Evolutionary conservation across 768 basidiomycete genomes (phyloP).

Genomic region (Hysterangium stoloniferum): DNA sequence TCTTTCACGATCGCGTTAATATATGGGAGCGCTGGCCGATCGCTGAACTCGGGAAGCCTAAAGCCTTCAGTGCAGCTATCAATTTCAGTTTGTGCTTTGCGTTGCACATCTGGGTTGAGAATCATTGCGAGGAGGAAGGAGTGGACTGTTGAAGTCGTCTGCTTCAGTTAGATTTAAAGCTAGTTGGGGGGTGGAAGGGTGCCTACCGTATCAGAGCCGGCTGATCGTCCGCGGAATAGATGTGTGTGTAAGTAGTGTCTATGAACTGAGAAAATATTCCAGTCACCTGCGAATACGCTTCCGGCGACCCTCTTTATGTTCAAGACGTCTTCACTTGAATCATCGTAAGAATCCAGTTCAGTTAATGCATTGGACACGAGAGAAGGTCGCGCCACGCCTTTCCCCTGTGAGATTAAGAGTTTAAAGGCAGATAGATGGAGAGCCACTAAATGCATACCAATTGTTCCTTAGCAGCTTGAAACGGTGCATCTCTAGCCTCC

Average conservation of each 20-base stretch:
- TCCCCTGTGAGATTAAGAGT: neutral
- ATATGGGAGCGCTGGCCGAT: neutral
- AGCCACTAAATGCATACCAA: slow-evolving; percentile 18
- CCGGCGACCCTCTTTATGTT: slow-evolving; percentile 36
- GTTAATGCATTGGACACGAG: neutral
- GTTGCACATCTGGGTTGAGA: slow-evolving; percentile 9
- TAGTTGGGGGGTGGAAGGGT: neutral
- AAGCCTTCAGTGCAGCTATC: slow-evolving; percentile 1
- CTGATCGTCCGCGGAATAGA: too few species aligned
- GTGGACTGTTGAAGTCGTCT: slow-evolving; percentile 8
- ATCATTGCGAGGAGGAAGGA: slow-evolving; percentile 14
- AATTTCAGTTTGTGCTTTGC: slow-evolving; percentile 12
- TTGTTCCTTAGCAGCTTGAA: slow-evolving; percentile 20
- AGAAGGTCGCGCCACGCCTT: neutral
- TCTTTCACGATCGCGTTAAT: slow-evolving; percentile 7
- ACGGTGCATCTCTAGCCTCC: slow-evolving; percentile 19
- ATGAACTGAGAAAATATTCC: neutral
- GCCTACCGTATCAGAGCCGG: slow-evolving; percentile 31
- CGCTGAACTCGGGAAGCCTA: neutral
- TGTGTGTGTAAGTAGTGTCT: neutral
- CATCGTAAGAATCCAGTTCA: neutral
- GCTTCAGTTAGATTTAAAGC: too few species aligned
- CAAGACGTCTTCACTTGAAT: slow-evolving; percentile 21
- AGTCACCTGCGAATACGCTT: slow-evolving; percentile 39
- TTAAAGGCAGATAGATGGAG: neutral